These are phyloP conservation scores for Ogataea ramenticola DNA, from an alignment of 805 yeast species.

Conservation along the genomic window DNA sequence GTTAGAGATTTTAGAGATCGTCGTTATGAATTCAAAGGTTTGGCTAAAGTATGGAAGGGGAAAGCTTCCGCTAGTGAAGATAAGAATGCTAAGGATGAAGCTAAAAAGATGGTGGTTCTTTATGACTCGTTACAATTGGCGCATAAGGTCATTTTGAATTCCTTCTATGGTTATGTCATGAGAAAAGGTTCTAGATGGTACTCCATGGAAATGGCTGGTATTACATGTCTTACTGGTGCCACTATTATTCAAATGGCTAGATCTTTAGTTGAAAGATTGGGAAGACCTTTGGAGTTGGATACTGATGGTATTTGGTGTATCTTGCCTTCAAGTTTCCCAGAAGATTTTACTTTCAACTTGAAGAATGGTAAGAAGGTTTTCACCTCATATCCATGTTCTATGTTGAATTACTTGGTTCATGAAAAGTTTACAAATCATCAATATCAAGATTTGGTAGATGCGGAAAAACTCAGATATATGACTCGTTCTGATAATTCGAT, in stretches of 20 bases:
- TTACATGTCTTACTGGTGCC: constrained; percentile 96
- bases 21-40: constrained; percentile 89
- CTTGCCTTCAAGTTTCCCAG: constrained; percentile 89
- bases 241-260: constrained; percentile 98
- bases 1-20: constrained; percentile 93
- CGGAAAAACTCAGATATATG: constrained; percentile 58
- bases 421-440: constrained; percentile 88
- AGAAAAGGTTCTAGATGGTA: constrained; percentile 99
- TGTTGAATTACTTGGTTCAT: constrained; percentile 92
- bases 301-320: constrained; percentile 99
- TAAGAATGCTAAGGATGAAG: constrained; percentile 70
- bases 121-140: constrained; percentile 96
- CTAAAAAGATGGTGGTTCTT: constrained; percentile 85
- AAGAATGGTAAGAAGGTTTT: constrained; percentile 71
- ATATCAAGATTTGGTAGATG: constrained; percentile 80
- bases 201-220: constrained; percentile 99
- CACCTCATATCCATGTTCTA: constrained; percentile 90
- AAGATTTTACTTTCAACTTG: constrained; percentile 63
- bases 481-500: constrained; percentile 86
- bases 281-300: constrained; percentile 92
- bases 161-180: constrained; percentile 98
- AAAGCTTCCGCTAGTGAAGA: constrained; percentile 55
- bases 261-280: constrained; percentile 80
- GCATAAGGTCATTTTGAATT: constrained; percentile 91
- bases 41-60: constrained; percentile 91